Percentiles rank a stretch among this genome's conserved stretches.
These are phyloP conservation scores for Polytolypa hystricis DNA, from an alignment of 2,329 filamentous ascomycete species.

Conservation along the genomic window DNA sequence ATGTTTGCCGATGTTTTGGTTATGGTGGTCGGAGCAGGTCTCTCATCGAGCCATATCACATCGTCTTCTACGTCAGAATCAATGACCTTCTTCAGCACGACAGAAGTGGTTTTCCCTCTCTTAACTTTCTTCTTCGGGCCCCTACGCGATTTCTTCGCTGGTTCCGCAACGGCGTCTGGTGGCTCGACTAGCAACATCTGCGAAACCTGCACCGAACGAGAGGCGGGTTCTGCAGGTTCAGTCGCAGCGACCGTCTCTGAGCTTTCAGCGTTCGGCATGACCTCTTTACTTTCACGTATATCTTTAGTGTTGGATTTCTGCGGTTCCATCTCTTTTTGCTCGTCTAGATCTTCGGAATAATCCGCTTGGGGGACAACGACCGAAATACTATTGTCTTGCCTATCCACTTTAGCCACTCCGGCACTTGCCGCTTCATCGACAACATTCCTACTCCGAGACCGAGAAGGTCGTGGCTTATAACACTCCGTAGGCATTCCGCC, in stretches of 20 bases:
- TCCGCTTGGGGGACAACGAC: no score
- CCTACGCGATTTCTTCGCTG: constrained; percentile 21
- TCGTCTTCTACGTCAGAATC: constrained; percentile 28
- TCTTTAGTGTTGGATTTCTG: no score
- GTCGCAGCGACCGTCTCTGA: no score
- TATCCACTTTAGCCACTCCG: background rate
- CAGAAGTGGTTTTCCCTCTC: constrained; percentile 32
- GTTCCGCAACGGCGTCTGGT: no score
- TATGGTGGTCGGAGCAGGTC: no score
- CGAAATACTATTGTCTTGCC: background rate
- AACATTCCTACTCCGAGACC: constrained; percentile 16
- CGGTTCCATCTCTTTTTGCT: no score
- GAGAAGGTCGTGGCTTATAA: constrained; percentile 30
- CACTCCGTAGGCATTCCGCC: constrained; percentile 27
- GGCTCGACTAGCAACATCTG: no score
- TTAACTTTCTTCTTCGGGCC: constrained; percentile 35
- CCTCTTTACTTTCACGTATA: no score
- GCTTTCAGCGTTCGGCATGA: no score
- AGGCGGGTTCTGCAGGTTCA: background rate
- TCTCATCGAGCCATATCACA: constrained; percentile 31
- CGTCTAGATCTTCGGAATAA: no score
- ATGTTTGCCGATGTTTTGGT: no score
- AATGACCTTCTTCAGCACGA: constrained; percentile 20
- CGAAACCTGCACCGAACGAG: no score
- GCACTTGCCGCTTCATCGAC: background rate